Conservation (phyloP, 1,284 basidiomycete species). For the Microbotryum saponariae region DNA sequence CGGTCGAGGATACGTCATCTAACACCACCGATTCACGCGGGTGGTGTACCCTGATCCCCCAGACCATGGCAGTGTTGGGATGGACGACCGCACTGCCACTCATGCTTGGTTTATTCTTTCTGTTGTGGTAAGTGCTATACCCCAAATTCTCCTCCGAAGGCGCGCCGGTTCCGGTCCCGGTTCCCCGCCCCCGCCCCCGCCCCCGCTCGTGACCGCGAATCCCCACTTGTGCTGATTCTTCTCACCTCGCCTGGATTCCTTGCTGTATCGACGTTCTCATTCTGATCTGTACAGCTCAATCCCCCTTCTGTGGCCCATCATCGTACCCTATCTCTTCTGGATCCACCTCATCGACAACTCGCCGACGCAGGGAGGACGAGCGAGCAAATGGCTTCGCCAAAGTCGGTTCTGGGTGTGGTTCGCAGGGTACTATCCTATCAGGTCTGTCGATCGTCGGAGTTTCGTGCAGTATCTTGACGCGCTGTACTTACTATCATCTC, state of each 20-base stretch:
- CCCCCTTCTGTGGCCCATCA: conserved; percentile 77
- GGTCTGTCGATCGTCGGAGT: conserved; percentile 49
- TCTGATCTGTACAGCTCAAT: conserved; percentile 56
- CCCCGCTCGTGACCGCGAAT: neutral
- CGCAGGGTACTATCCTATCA: conserved; percentile 85
- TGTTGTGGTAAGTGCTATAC: conserved; percentile 59
- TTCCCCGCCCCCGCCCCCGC: neutral
- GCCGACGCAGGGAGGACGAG: conserved; percentile 68
- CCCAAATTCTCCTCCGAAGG: neutral
- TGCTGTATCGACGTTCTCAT: neutral
- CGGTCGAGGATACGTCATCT: neutral
- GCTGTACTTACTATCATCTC: conserved; percentile 12
- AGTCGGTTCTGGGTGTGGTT: conserved; percentile 70
- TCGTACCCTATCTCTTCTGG: conserved; percentile 79
- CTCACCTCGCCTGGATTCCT: neutral
- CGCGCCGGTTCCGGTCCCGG: neutral
- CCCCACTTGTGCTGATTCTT: neutral
- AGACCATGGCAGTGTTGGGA: conserved; percentile 55
- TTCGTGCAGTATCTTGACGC: conserved; percentile 18
- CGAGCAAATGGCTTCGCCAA: conserved; percentile 67
- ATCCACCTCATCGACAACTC: conserved; percentile 64
- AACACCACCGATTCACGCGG: neutral
- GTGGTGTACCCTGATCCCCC: conserved; percentile 30
- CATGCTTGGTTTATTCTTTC: conserved; percentile 60
- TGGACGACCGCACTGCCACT: conserved; percentile 77